Base-by-base conservation (phyloP, 331 rosid genomes). In the Quercus tomentella region DNA sequence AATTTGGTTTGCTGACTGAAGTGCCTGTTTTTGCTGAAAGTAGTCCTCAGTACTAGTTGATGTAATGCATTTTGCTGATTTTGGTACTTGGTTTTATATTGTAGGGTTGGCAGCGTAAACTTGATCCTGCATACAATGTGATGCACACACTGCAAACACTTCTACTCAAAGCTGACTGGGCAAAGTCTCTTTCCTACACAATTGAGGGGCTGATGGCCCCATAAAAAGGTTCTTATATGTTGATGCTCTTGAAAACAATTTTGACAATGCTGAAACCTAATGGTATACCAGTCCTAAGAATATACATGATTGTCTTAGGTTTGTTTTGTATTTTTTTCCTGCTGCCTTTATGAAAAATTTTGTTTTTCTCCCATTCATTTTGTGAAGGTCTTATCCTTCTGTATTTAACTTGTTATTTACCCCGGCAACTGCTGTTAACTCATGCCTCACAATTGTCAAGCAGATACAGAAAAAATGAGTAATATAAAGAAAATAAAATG, bases 191-290 rank as follows among this genome's bases (percentile, higher is more conserved):
- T 79, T 84, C 98, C 33, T 91, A 95, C 81, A 96, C 99, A 22
- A 91, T 96, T 78, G 99, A 96, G 17, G 98, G 98, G 81, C 88
- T 96, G 78, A 91, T 96, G 99, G 99, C 99, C 74, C 98, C 99
- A 17, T 96, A 75, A 83, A 79, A 77, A 56, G 78, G 65, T 75
- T 81, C 22, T 73, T 76, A 31, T 75, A 30, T 63, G 69, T 70
- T 76, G 69, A 58, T 76, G 74, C 80, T 74, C 81, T 68, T 74
- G 71, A 81, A 82, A 74, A 83, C 95, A 91, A 84, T 91, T 93
- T 95, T 93, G 98, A 84, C 88, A 51, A 41, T 79, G 73, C 57
- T 78, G 54, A 62, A 77, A 52, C 60, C 68, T 41, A 43, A 21
- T 60, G 63, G 70, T 56, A 72, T 76, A 80, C 80, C 20, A 51